These are phyloP conservation scores for Inonotus obliquus DNA, from an alignment of 1,284 basidiomycete genomes.

Conservation along the genomic window DNA sequence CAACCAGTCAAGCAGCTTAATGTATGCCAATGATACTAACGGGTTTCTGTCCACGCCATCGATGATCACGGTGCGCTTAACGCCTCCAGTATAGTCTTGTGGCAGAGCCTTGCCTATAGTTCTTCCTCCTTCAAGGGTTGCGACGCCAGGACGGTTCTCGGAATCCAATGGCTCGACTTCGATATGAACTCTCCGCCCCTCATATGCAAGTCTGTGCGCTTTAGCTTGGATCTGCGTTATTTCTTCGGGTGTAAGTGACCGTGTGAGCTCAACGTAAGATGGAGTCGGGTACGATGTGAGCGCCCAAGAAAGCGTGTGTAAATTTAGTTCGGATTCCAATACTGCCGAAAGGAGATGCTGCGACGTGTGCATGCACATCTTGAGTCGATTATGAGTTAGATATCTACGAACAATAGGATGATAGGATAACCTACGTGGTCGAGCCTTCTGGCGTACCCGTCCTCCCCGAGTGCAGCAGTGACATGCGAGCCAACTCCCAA, in stretches of 20 bases:
- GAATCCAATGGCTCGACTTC: conserved; percentile 54
- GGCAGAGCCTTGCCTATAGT: conserved; percentile 56
- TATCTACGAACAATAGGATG: background rate
- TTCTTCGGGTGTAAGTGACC: conserved; percentile 34
- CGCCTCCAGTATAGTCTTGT: conserved; percentile 69
- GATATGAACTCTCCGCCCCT: conserved; percentile 31
- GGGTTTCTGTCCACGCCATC: conserved; percentile 78
- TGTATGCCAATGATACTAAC: conserved; percentile 35
- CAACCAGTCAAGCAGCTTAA: background rate
- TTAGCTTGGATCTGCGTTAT: conserved; percentile 33
- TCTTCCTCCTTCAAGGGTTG: conserved; percentile 39
- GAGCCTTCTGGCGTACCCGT: conserved; percentile 65
- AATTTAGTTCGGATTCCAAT: conserved; percentile 58
- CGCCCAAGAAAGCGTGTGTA: conserved; percentile 86
- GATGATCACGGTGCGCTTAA: conserved; percentile 78
- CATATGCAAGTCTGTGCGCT: conserved; percentile 29
- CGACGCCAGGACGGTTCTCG: conserved; percentile 32
- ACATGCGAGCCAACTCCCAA: conserved; percentile 53
- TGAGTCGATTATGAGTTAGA: background rate
- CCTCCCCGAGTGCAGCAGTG: conserved; percentile 49
- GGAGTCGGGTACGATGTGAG: conserved; percentile 56
- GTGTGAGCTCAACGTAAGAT: conserved; percentile 41
- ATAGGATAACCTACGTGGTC: conserved; percentile 61
- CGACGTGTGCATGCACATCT: conserved; percentile 83
- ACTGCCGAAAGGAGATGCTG: conserved; percentile 84